Evolutionary conservation across 495 filamentous ascomycete genomes (phyloP).

Genomic region (Sordaria brevicollis): DNA sequence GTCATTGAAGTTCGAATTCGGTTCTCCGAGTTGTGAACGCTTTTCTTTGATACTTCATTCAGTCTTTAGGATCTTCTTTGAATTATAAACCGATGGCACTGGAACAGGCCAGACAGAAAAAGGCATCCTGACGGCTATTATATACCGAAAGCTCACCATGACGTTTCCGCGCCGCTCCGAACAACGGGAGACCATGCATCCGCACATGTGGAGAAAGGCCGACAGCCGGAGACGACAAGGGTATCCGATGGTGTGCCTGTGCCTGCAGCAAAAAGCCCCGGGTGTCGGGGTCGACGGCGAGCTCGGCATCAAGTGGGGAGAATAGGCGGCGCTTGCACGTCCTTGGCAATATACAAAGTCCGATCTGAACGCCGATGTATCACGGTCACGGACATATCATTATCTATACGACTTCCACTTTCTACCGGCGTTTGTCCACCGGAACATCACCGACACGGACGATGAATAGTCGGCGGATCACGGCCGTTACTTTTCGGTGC

Average conservation of each 20-base stretch:
- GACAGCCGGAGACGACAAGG: neutral
- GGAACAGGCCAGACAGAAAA: no score
- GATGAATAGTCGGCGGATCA: neutral
- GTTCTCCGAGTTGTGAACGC: neutral
- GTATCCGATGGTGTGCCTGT: neutral
- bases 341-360: neutral
- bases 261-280: neutral
- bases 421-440: neutral
- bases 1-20: constrained; percentile 2
- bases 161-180: neutral
- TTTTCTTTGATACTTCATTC: neutral
- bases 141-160: neutral
- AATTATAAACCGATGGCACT: neutral
- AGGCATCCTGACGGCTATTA: no score
- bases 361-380: neutral
- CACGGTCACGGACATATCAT: neutral
- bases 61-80: neutral
- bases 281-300: neutral
- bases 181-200: neutral
- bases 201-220: neutral
- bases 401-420: neutral
- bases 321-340: neutral
- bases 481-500: neutral
- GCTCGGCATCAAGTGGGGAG: neutral
- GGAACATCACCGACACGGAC: neutral